phyloP scores from a whole-genome alignment of 768 basidiomycete species.

The Lactifluus echinatus region DNA sequence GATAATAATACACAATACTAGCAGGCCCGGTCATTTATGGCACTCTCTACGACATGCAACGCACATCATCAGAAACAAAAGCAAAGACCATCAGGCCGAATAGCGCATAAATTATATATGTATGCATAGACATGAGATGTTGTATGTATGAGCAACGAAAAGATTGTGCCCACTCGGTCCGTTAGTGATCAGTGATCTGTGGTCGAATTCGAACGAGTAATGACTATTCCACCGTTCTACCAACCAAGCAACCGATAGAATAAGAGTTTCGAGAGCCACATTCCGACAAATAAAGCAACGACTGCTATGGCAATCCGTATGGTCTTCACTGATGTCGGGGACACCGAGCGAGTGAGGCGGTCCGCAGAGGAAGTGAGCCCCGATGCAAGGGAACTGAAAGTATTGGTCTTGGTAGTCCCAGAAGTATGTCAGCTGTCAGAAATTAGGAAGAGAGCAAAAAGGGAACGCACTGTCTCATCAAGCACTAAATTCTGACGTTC shows the following conservation, averaged over 20 bases:
- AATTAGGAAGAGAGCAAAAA: background rate
- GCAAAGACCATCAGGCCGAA: background rate
- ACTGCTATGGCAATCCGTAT: conserved; percentile 21
- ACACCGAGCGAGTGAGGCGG: conserved; percentile 28
- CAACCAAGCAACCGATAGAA: conserved; percentile 16
- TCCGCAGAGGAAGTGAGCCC: conserved; percentile 28
- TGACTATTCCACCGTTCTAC: conserved; percentile 1
- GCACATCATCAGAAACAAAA: no score
- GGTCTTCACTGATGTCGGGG: conserved; percentile 22
- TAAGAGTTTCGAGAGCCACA: conserved; percentile 28
- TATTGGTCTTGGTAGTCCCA: conserved; percentile 23
- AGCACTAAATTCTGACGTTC: conserved; percentile 75
- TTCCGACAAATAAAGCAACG: conserved; percentile 24
- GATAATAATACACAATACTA: background rate
- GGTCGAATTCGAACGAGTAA: background rate
- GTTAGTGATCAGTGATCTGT: background rate
- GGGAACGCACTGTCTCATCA: conserved; percentile 57
- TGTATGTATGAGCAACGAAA: background rate
- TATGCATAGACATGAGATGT: background rate
- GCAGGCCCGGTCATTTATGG: background rate
- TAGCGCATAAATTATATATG: conserved; percentile 4
- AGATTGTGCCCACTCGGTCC: no score
- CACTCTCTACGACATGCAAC: background rate
- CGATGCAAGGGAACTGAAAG: conserved; percentile 27
- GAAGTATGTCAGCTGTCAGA: background rate